These are phyloP conservation scores for Clavulina sp. DNA, from an alignment of 768 basidiomycete genomes.

Conservation along the genomic window DNA sequence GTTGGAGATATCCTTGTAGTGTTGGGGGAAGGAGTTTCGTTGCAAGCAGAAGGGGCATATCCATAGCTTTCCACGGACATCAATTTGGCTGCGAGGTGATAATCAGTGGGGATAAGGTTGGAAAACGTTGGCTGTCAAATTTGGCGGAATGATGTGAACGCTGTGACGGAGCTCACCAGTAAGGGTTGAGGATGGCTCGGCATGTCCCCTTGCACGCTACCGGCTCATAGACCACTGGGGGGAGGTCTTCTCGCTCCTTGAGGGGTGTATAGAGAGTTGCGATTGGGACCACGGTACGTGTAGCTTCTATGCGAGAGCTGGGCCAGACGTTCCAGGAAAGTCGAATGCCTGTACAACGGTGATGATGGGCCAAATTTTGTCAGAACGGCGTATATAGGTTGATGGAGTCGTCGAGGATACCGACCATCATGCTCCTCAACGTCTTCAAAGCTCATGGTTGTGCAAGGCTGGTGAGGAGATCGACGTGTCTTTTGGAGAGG, in stretches of 20 bases:
- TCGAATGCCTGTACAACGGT: slow-evolving; percentile 52
- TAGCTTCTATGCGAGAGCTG: slow-evolving; percentile 93
- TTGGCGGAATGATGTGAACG: slow-evolving; percentile 3
- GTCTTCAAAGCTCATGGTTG: slow-evolving; percentile 64
- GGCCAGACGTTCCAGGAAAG: slow-evolving; percentile 99
- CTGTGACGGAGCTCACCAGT: slow-evolving; percentile 44
- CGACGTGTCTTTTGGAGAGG: background rate
- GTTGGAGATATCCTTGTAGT: slow-evolving; percentile 97
- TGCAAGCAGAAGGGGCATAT: slow-evolving; percentile 98
- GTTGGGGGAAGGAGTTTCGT: slow-evolving; percentile 91
- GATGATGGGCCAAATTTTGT: background rate
- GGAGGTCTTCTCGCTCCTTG: slow-evolving; percentile 84
- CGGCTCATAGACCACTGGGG: slow-evolving; percentile 92
- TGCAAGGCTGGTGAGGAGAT: background rate
- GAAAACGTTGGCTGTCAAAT: slow-evolving; percentile 2
- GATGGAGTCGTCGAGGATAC: slow-evolving; percentile 13
- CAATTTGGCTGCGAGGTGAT: slow-evolving; percentile 61
- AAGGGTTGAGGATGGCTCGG: slow-evolving; percentile 92
- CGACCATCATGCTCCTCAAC: slow-evolving; percentile 92
- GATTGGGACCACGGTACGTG: slow-evolving; percentile 93
- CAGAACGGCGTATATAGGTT: background rate
- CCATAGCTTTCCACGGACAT: slow-evolving; percentile 97
- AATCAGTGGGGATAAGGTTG: slow-evolving; percentile 1
- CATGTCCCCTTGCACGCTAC: slow-evolving; percentile 97
- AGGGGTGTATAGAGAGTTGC: slow-evolving; percentile 94